Evolutionary conservation across 176 grass and related monocot species (phyloP), one percentile per base, ranked within the genome.

Genomic region (Ampelocalamus luodianensis): DNA sequence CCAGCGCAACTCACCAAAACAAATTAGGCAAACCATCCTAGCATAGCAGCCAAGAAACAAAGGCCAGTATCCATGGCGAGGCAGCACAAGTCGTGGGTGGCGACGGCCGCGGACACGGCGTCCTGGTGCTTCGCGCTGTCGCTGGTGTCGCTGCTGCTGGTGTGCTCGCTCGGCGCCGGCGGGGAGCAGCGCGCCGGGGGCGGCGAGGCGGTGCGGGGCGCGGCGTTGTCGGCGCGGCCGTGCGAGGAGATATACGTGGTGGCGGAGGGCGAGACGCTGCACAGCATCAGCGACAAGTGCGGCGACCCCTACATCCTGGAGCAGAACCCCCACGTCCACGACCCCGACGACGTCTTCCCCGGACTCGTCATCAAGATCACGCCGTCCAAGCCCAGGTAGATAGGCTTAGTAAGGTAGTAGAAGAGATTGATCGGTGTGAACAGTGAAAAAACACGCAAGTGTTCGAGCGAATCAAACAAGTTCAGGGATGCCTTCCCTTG

Each of bases 281-380:
- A 98, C 83, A 92, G 87, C 78, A 95, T 98, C 91, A 98, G 93
- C 87, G 96, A 95, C 90, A 93, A 74, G 72, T 98, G 96, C 89
- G 91, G 91, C 68, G 96, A 95, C 81, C 93, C 96, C 9, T 93
- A 85, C 87, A 95, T 98, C 80, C 87, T 98, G 20, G 96, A 98
- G 91, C 88, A 37, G 23, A 98, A 98, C 83, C 96, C 91, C 6
- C 93, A 98, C 75, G 90, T 98, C 54, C 93, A 98, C 68, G 96
- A 98, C 82, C 96, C 96, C 73, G 96, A 98, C 80, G 96, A 98
- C 82, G 96, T 98, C 78, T 98, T 93, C 85, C 96, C 93, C 4
- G 96, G 96, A 8, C 93, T 98, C 37, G 93, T 98, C 77, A 88
- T 98, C 85, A 89, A 59, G 93, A 93, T 98, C 74, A 93, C 89